Conservation (phyloP, 306 rosid species). For the Quercus bicolor region DNA sequence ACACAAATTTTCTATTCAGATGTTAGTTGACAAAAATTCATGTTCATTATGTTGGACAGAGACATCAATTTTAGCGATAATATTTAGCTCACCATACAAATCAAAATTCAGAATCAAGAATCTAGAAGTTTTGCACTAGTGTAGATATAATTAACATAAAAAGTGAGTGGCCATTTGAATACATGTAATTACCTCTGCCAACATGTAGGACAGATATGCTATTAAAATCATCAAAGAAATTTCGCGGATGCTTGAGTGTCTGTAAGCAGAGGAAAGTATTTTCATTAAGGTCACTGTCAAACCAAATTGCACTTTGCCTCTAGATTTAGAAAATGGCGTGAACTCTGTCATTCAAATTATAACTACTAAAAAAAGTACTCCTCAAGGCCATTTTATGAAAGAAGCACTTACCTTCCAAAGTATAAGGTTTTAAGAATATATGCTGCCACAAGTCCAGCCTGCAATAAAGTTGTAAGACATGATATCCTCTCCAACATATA, state of each 20-base stretch:
- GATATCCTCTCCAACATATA: not conserved
- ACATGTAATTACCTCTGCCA: slow-evolving; percentile 67
- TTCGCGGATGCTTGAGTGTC: slow-evolving; percentile 88
- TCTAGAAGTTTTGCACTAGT: slow-evolving; percentile 8
- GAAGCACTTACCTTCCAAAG: slow-evolving; percentile 58
- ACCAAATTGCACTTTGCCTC: not conserved
- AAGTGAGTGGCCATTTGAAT: not conserved
- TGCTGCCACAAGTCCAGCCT: slow-evolving; percentile 81
- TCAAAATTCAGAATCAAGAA: not conserved
- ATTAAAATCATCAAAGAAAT: slow-evolving; percentile 71
- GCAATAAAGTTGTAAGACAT: slow-evolving; percentile 3
- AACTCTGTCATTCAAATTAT: not conserved
- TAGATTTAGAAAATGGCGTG: not conserved
- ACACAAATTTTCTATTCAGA: not conserved
- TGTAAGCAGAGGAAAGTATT: slow-evolving; percentile 29
- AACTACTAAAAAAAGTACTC: not conserved
- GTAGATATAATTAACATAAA: not conserved
- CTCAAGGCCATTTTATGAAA: slow-evolving; percentile 1
- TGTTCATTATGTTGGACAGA: not conserved
- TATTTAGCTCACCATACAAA: not conserved
- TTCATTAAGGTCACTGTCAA: not conserved
- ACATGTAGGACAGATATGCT: slow-evolving; percentile 92
- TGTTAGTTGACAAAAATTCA: not conserved
- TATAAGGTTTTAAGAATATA: slow-evolving; percentile 60
- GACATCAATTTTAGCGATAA: not conserved